Conservation (phyloP, 495 filamentous ascomycete genomes). For the Penicillium manginii region DNA sequence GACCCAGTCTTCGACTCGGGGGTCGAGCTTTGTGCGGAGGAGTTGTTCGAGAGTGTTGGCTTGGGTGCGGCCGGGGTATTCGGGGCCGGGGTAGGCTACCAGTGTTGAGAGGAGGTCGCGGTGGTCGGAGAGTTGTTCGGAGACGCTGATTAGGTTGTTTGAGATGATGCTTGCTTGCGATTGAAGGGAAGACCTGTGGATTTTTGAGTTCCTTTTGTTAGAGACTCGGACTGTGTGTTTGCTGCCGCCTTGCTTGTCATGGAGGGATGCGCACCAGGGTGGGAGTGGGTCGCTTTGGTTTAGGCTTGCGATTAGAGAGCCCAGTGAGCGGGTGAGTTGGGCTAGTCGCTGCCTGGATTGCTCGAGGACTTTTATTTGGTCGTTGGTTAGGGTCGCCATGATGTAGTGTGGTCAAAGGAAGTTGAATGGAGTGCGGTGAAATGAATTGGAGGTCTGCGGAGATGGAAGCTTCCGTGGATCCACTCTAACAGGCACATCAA, state of each 20-base stretch:
- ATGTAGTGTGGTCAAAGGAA: slow-evolving; percentile 1
- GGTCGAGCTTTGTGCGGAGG: slow-evolving; percentile 80
- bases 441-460: neutral
- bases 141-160: slow-evolving; percentile 61
- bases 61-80: slow-evolving; percentile 73
- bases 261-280: slow-evolving; percentile 52
- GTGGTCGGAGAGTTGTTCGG: slow-evolving; percentile 60
- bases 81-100: slow-evolving; percentile 73
- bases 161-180: slow-evolving; percentile 67
- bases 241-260: neutral
- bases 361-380: slow-evolving; percentile 75
- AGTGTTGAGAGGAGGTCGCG: slow-evolving; percentile 62
- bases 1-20: slow-evolving; percentile 72
- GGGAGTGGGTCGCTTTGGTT: slow-evolving; percentile 60
- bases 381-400: slow-evolving; percentile 45
- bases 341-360: slow-evolving; percentile 71
- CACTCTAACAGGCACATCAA: too few species aligned
- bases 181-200: slow-evolving; percentile 67
- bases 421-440: neutral
- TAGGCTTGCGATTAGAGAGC: slow-evolving; percentile 59
- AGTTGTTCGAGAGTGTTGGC: slow-evolving; percentile 64
- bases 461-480: slow-evolving; percentile 1
- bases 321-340: slow-evolving; percentile 69
- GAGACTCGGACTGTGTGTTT: neutral
- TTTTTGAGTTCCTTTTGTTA: neutral